These are phyloP conservation scores for Podaxis sp. DNA, from an alignment of 768 basidiomycete species.

Conservation along the genomic window DNA sequence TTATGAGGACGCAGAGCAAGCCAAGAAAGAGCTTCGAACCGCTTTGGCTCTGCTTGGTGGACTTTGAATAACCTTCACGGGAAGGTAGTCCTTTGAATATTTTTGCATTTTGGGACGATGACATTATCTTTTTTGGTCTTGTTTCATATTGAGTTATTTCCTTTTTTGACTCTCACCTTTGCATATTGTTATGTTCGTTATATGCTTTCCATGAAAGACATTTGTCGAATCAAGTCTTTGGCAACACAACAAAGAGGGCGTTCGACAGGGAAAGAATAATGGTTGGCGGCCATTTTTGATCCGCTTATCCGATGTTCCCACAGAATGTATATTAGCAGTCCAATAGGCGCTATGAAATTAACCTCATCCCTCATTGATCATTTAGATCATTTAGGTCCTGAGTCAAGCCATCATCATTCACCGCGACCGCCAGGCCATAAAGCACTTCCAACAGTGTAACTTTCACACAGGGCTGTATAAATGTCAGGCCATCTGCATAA, in stretches of 20 bases:
- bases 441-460: background rate
- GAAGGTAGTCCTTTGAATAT: background rate
- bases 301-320: background rate
- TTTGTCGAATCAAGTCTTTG: background rate
- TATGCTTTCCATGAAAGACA: background rate
- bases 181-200: background rate
- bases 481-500: background rate
- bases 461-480: background rate
- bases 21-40: constrained; percentile 72
- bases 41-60: constrained; percentile 69
- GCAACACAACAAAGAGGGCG: background rate
- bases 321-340: background rate
- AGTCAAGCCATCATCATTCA: background rate
- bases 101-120: background rate
- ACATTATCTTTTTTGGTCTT: background rate
- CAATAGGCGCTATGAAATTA: background rate
- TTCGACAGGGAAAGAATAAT: background rate
- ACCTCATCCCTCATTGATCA: background rate
- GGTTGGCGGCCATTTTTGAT: background rate
- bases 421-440: background rate
- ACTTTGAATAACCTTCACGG: background rate
- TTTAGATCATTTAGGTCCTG: background rate
- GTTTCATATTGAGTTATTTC: background rate
- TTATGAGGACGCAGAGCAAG: constrained; percentile 89
- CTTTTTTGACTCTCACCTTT: background rate